phyloP scores from a whole-genome alignment of 768 basidiomycete species.

The Agrocybe praecox region DNA sequence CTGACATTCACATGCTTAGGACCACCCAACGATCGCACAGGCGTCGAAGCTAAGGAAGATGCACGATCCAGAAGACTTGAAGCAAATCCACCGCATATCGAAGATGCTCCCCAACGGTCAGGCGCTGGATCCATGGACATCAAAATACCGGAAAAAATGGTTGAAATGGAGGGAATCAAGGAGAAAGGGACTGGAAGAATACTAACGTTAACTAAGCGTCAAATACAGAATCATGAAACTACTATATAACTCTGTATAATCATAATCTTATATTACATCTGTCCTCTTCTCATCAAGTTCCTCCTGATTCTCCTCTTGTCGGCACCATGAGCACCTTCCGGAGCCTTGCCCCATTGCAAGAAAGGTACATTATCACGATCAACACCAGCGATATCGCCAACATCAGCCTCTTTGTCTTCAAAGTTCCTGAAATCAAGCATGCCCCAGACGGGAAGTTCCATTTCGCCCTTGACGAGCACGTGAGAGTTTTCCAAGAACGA shows the following conservation, averaged over 20 bases:
- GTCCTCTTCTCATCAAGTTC: constrained; percentile 85
- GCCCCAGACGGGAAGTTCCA: constrained; percentile 87
- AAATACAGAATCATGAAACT: not conserved
- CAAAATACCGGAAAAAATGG: constrained; percentile 18
- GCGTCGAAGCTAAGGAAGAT: constrained; percentile 10
- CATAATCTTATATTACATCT: constrained; percentile 48
- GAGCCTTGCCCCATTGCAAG: constrained; percentile 74
- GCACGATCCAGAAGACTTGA: constrained; percentile 11
- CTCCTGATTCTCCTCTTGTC: constrained; percentile 75
- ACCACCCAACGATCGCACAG: constrained; percentile 14
- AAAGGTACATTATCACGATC: constrained; percentile 68
- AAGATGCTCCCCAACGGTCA: constrained; percentile 14
- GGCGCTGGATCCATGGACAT: not conserved
- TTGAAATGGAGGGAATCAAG: constrained; percentile 7
- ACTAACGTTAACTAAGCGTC: not conserved
- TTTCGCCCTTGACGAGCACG: constrained; percentile 80
- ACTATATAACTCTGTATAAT: not conserved
- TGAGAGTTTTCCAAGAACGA: constrained; percentile 40
- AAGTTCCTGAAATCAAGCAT: constrained; percentile 70
- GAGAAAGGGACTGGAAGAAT: not conserved
- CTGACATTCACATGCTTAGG: constrained; percentile 1
- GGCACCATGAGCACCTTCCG: constrained; percentile 60
- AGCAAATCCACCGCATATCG: constrained; percentile 15
- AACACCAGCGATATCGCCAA: constrained; percentile 44
- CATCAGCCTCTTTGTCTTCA: constrained; percentile 18